Base-by-base conservation (phyloP, 768 basidiomycete species). In the Chalciporus chontae region DNA sequence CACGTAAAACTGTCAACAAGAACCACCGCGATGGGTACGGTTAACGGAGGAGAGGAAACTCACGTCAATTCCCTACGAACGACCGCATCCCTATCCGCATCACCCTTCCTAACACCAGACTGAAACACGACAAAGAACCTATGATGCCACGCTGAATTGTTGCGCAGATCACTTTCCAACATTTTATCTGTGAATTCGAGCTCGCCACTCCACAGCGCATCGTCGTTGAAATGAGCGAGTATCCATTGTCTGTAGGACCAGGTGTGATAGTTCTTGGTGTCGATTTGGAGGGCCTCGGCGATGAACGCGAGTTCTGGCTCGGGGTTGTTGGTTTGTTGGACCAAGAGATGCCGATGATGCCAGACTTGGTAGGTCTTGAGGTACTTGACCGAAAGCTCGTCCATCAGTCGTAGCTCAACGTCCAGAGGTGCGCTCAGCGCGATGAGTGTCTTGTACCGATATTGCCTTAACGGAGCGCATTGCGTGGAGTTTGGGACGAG, bases 181-280 rank as follows among this genome's bases (percentile, higher is more conserved):
- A 93, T 80, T 50, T 65, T 57, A 53, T 93, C 85, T 29, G 85
- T 76, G 56, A 85, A 93, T 39, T 80, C 76, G n/a, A 90, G 72
- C 69, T 95, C 93, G 13, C 74, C 77, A 1, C 55, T 69, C 90
- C 90, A 93, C 54, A 92, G 58, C n/a, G 69, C 75, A 31, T 79
- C 76, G 49, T 84, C 76, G 58, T 85, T 83, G 73, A 94, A 94
- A 63, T 86, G 82, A 8, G 89, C 85, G 38, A 96, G 81, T 11
- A 94, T 67, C 93, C 94, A 97, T 67, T 99, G 94, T 7, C 95
- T 80, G 69, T 97, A 95, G 8, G 90, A 90, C 96, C 96, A 99
- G 0, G 96, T 98, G 68, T 98, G 95, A 67, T 99, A 99, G 73
- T 99, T 99, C 79, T 99, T 99, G 40, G 81, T 70, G 64, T 99